Evolutionary conservation across 23 red algal genomes (phyloP).

Genomic region (Gracilaria domingensis): DNA sequence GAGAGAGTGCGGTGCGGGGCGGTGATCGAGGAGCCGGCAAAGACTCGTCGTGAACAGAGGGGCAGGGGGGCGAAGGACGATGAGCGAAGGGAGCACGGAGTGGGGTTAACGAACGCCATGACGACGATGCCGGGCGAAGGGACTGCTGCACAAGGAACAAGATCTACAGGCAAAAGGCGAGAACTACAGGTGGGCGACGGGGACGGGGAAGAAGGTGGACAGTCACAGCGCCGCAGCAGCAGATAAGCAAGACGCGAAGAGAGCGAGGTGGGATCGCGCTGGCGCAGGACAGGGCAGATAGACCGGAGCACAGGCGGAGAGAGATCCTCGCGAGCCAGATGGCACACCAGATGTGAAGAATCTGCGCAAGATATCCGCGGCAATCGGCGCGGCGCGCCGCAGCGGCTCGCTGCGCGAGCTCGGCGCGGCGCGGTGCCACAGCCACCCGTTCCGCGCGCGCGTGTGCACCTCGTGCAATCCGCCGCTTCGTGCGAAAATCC

Average conservation of each 20-base stretch:
- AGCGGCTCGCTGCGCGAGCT: background rate
- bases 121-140: no score
- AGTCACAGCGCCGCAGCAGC: no score
- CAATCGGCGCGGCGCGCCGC: no score
- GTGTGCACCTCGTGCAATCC: background rate
- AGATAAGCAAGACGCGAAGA: no score
- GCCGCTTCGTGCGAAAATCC: background rate
- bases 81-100: background rate
- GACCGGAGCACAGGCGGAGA: background rate
- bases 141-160: no score
- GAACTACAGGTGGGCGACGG: no score
- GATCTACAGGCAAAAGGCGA: no score
- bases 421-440: background rate
- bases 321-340: no score
- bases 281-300: no score
- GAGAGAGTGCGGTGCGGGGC: background rate
- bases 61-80: background rate
- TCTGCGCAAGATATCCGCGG: background rate
- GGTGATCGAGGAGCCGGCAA: slow-evolving; percentile 3
- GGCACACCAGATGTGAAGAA: background rate
- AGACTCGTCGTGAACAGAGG: slow-evolving; percentile 18
- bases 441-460: slow-evolving; percentile 19
- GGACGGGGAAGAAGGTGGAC: no score
- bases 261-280: no score
- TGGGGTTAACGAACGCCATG: slow-evolving; percentile 14